These are phyloP conservation scores for Geosiphon pyriformis DNA, from an alignment of 192 early-diverging fungal species.

Conservation along the genomic window DNA sequence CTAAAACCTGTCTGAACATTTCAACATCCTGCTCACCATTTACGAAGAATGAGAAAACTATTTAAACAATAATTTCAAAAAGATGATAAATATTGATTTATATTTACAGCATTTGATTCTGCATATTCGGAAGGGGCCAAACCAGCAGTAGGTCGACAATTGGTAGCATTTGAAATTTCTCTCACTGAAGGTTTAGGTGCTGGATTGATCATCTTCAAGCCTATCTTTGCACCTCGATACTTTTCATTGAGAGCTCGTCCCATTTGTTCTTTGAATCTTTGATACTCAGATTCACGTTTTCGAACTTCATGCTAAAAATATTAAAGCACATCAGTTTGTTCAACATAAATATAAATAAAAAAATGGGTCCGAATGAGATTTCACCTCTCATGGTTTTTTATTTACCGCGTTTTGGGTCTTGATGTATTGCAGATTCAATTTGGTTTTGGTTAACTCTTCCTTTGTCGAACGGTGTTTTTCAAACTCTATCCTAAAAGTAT, in stretches of 20 bases:
- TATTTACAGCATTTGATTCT: too few relatives aligned
- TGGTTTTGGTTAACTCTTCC: constrained; percentile 45
- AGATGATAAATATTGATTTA: too few relatives aligned
- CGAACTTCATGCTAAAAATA: constrained; percentile 20
- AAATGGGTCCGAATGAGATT: not conserved
- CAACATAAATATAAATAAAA: not conserved
- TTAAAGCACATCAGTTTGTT: not conserved
- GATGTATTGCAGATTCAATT: constrained; percentile 44
- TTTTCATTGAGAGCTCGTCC: constrained; percentile 13
- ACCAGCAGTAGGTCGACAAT: too few relatives aligned
- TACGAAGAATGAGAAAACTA: too few relatives aligned
- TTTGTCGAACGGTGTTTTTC: constrained; percentile 33
- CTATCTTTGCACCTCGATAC: constrained; percentile 2
- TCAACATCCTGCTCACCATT: constrained; percentile 3
- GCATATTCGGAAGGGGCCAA: too few relatives aligned
- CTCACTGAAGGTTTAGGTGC: not conserved
- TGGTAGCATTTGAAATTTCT: not conserved
- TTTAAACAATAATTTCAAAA: too few relatives aligned
- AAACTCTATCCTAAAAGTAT: constrained; percentile 28
- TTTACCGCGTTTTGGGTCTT: constrained; percentile 49
- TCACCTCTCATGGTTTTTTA: not conserved
- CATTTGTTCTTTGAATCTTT: constrained; percentile 23
- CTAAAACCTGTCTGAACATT: constrained; percentile 16
- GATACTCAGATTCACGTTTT: constrained; percentile 19
- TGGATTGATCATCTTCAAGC: constrained; percentile 8